Percentiles rank a stretch among this genome's conserved stretches.
Evolutionary conservation across 495 filamentous ascomycete species (phyloP).

Genomic region (Hypoxylon intermedium): DNA sequence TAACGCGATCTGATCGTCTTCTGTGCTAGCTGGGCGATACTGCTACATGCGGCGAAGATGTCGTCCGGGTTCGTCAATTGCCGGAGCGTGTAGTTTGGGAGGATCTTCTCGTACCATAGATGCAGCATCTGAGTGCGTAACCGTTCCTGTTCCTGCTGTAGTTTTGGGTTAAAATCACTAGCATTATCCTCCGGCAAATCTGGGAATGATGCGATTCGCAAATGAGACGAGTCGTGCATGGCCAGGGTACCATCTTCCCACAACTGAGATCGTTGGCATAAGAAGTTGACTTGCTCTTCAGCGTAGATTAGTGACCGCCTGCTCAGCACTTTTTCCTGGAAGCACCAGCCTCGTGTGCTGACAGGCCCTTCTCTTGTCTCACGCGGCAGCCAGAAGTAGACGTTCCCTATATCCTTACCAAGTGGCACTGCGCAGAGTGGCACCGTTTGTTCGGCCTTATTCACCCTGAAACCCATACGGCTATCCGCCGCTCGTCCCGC

Average conservation of each 20-base stretch:
- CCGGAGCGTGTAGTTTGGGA: slow-evolving; percentile 17
- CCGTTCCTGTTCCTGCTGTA: background rate
- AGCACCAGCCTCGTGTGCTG: slow-evolving; percentile 32
- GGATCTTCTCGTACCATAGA: slow-evolving; percentile 15
- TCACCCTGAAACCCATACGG: slow-evolving; percentile 11
- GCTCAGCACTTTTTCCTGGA: slow-evolving; percentile 49
- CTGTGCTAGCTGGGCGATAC: slow-evolving; percentile 23
- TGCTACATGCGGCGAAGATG: slow-evolving; percentile 25
- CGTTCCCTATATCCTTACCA: background rate
- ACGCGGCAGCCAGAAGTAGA: slow-evolving; percentile 8
- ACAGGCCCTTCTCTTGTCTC: background rate
- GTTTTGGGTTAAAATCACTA: background rate
- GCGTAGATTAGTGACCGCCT: slow-evolving; percentile 43
- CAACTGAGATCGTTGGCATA: slow-evolving; percentile 31
- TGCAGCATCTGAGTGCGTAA: slow-evolving; percentile 13
- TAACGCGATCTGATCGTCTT: slow-evolving; percentile 25
- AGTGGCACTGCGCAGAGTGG: slow-evolving; percentile 13
- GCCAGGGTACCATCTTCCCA: slow-evolving; percentile 10
- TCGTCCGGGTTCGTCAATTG: slow-evolving; percentile 22
- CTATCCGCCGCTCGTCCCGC: slow-evolving; percentile 28
- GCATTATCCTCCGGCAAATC: background rate
- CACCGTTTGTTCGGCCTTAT: background rate
- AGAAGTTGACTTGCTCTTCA: slow-evolving; percentile 35
- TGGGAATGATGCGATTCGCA: slow-evolving; percentile 12
- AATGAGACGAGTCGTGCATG: slow-evolving; percentile 2